A percentile compares a stretch with the other conserved stretches of the same genome.
These are phyloP conservation scores for Rhodomyrtus tomentosa DNA, from an alignment of 345 rosid genomes.

Conservation along the genomic window DNA sequence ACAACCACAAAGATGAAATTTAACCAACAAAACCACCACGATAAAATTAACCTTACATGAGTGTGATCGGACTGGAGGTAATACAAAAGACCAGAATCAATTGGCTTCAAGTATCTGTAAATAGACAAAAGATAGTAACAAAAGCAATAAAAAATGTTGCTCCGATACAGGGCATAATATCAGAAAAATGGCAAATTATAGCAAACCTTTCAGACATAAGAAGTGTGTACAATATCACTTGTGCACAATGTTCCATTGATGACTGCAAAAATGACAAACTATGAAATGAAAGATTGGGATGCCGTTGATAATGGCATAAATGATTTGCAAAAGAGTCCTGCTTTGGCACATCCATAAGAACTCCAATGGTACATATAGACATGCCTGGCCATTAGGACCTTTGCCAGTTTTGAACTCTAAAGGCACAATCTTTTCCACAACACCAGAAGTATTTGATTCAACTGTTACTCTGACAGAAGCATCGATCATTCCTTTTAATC, in stretches of 20 bases:
- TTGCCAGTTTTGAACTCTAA: conserved; percentile 96
- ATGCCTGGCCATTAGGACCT: conserved; percentile 67
- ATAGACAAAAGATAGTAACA: conserved; percentile 1
- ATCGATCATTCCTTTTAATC: conserved; percentile 93
- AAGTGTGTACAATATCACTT: conserved; percentile 91
- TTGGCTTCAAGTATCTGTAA: conserved; percentile 61
- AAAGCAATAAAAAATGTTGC: background rate
- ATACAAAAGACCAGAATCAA: conserved; percentile 78
- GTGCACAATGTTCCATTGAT: conserved; percentile 83
- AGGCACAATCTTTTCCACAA: conserved; percentile 59
- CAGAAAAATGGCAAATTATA: background rate
- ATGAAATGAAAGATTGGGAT: background rate
- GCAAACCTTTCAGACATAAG: conserved; percentile 95
- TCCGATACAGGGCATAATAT: background rate
- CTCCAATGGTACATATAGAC: background rate
- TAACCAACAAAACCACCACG: background rate
- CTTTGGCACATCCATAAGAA: background rate
- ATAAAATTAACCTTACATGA: conserved; percentile 33
- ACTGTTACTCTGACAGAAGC: conserved; percentile 72
- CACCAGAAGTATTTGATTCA: conserved; percentile 32
- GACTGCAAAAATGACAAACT: conserved; percentile 41
- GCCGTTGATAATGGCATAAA: background rate
- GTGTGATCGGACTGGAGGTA: conserved; percentile 87
- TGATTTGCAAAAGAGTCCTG: conserved; percentile 1
- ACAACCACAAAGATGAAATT: background rate